Percentiles rank a stretch among this genome's conserved stretches.
phyloP scores from a whole-genome alignment of 2,329 filamentous ascomycete species.

The Paracoccidioides lutzii region DNA sequence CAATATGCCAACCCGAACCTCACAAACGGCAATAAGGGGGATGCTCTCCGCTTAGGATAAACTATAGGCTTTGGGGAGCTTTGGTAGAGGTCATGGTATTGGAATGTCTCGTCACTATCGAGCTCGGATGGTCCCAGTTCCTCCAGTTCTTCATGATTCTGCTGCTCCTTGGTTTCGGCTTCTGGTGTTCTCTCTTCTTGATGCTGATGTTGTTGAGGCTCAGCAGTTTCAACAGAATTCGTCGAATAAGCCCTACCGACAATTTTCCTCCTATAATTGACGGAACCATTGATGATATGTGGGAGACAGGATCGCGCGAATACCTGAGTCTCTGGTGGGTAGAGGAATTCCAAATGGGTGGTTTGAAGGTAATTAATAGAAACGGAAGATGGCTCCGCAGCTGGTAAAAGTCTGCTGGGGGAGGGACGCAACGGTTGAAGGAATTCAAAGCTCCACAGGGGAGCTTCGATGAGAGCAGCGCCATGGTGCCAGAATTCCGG shows the following conservation, averaged over 20 bases:
- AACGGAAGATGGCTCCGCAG: neutral
- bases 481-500: slow-evolving; percentile 26
- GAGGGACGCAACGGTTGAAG: slow-evolving; percentile 13
- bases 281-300: neutral
- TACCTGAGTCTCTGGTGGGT: slow-evolving; percentile 20
- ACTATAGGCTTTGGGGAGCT: neutral
- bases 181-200: neutral
- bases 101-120: neutral
- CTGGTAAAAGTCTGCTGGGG: neutral
- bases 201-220: slow-evolving; percentile 8
- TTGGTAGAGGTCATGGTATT: slow-evolving; percentile 1
- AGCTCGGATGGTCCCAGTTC: neutral
- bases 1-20: neutral
- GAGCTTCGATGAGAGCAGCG: slow-evolving; percentile 18
- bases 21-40: neutral
- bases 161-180: neutral
- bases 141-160: neutral
- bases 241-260: slow-evolving; percentile 12
- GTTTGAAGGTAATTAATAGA: neutral
- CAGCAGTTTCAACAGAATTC: neutral
- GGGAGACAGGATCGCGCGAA: slow-evolving; percentile 7
- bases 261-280: slow-evolving; percentile 9
- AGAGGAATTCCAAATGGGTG: slow-evolving; percentile 27
- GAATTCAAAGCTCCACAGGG: slow-evolving; percentile 24
- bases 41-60: neutral